Evolutionary conservation across 352 stramenopile species (phyloP).

Genomic region (Pythium volutum): DNA sequence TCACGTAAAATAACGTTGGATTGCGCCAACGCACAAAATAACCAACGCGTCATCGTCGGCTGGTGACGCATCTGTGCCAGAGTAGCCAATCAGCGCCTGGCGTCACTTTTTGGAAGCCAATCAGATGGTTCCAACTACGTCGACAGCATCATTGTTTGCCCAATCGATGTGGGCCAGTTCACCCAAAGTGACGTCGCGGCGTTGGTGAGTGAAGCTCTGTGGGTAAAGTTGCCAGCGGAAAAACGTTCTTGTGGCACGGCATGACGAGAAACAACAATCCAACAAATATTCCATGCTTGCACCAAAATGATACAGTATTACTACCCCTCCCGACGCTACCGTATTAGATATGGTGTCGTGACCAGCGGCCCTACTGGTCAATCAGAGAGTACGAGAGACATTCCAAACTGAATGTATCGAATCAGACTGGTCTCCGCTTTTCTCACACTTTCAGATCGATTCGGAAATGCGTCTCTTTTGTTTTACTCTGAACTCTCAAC

Average conservation of each 20-base stretch:
- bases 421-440: no score
- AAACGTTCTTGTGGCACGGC: slow-evolving; percentile 5
- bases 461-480: no score
- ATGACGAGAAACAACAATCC: no score
- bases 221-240: not conserved
- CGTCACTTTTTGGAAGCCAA: slow-evolving; percentile 9
- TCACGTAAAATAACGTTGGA: slow-evolving; percentile 18
- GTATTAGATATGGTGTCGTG: no score
- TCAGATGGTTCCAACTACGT: not conserved
- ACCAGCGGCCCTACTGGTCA: no score
- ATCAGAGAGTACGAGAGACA: no score
- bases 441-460: no score
- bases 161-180: slow-evolving; percentile 9
- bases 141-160: slow-evolving; percentile 12
- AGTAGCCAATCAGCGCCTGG: slow-evolving; percentile 9
- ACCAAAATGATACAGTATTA: no score
- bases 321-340: no score
- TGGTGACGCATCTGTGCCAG: not conserved
- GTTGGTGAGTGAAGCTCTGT: slow-evolving; percentile 12
- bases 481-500: no score
- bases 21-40: slow-evolving; percentile 7
- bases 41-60: slow-evolving; percentile 17
- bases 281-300: no score
- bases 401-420: no score
- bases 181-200: not conserved